Evolutionary conservation across 805 yeast species (phyloP).

Genomic region (Millerozyma acaciae): DNA sequence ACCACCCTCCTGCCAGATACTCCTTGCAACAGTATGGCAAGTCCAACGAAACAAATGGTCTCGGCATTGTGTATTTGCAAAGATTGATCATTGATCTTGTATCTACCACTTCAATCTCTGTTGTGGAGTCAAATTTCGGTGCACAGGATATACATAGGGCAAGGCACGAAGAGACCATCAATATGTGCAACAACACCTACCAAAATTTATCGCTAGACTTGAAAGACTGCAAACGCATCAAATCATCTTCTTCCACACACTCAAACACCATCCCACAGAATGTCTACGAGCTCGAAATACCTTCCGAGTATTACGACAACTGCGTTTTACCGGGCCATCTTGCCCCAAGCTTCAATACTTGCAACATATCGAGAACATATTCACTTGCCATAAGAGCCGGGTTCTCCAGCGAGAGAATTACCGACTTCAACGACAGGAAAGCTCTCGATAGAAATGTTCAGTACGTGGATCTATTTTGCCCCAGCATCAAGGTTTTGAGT

Average conservation of each 20-base stretch:
- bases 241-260: slow-evolving; percentile 19
- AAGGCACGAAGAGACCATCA: slow-evolving; percentile 18
- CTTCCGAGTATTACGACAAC: slow-evolving; percentile 33
- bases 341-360: slow-evolving; percentile 53
- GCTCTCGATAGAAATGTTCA: slow-evolving; percentile 20
- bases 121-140: slow-evolving; percentile 20
- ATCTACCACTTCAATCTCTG: slow-evolving; percentile 24
- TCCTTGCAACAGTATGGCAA: slow-evolving; percentile 26
- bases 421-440: slow-evolving; percentile 15
- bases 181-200: slow-evolving; percentile 30
- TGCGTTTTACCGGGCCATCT: slow-evolving; percentile 45
- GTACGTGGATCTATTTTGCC: slow-evolving; percentile 27
- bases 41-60: slow-evolving; percentile 43
- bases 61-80: slow-evolving; percentile 43
- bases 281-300: slow-evolving; percentile 43
- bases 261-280: slow-evolving; percentile 4
- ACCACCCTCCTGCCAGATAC: slow-evolving; percentile 25
- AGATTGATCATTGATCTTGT: slow-evolving; percentile 31
- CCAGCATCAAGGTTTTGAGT: slow-evolving; percentile 31
- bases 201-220: slow-evolving; percentile 39
- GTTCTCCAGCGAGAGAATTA: slow-evolving; percentile 21
- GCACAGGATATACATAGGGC: slow-evolving; percentile 23
- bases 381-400: slow-evolving; percentile 18
- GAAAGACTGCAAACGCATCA: slow-evolving; percentile 25
- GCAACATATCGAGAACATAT: slow-evolving; percentile 46